Base-by-base conservation (phyloP, 139 green algal species). In the Ettlia oleoabundans region DNA sequence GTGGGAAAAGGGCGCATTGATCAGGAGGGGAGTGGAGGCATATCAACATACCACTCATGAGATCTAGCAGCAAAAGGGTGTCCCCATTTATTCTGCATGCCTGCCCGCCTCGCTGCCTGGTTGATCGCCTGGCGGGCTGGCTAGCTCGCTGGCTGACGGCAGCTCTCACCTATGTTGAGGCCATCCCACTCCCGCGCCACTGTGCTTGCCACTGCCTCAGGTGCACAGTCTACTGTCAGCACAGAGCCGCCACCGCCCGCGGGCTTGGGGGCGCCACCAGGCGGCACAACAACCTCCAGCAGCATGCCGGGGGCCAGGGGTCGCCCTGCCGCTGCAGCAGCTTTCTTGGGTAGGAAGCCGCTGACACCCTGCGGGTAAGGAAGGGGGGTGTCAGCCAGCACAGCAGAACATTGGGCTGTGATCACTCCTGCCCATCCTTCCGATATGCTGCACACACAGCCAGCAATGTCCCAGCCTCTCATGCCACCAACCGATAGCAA, bases 311-410 rank as follows among this genome's bases (percentile, higher is more conserved):
- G 78, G 22, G 38, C 42, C 35, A 82, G 74, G 21, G 52, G 28
- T 28, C 33, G 69, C 65, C 68, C 85, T 19, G 84, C 81, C 0
- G 86, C 82, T 26, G 86, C 85, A 10, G 84, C 85, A 1, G 68
- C 84, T 41, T 88, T 86, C 58, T 86, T 81, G n/a, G 84, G 68
- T 58, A 96, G 86, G 77, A 96, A 95, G 30, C 84, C 93, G 7
- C 71, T 89, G 35, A 90, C 82, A 42, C 92, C 90, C 86, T 93
- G 88, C 30, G 19, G 7, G 35, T 32, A n/a, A n/a, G 32, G 53
- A 21, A 63, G 53, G 58, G 18, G 58, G 18, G 58, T 9, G 58
- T 61, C 51, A 15, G 15, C 18, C 58, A 66, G 24, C 58, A 30
- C 58, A 37, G n/a, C n/a, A n/a, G n/a, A n/a, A n/a, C n/a, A n/a